Base-by-base conservation (phyloP, 1,284 basidiomycete species). In the Athelia sp. region DNA sequence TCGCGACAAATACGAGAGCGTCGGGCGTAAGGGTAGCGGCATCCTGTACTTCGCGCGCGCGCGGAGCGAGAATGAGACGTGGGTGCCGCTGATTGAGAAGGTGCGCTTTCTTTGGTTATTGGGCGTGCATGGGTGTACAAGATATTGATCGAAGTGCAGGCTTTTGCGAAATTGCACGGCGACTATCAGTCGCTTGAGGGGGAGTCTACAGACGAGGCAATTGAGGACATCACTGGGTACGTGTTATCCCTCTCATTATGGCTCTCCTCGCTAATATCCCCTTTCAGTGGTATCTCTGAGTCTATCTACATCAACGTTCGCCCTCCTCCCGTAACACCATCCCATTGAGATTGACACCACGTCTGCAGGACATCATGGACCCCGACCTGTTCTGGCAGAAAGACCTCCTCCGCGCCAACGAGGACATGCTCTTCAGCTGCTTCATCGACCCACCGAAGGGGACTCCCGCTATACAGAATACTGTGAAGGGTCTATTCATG, bases 131-230 rank as follows among this genome's bases (percentile, higher is more conserved):
- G 26, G 26, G 26, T 29, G 4, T 29, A 13, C 26, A n/a, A n/a
- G n/a, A n/a, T n/a, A n/a, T n/a, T 21, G 9, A n/a, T 40, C 15
- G 68, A 79, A 17, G 78, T 79, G 57, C 79, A 81, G 57, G 78
- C 36, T 8, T 40, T 17, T n/a, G 36, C 36, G 9, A 40, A 40
- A n/a, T n/a, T 40, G n/a, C 36, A 40, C 15, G 36, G 36, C 4
- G 36, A 40, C 19, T 40, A 40, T n/a, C 36, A 40, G 19, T 17
- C 36, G 4, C 19, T 40, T 9, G 15, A 6, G 15, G 36, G 36
- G 36, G 8, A 21, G 9, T 40, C 19, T n/a, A 40, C 36, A 21
- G n/a, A 40, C 19, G 36, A 40, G 36, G 36, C n/a, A 4, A 40
- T 40, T n/a, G 36, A 40, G 15, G 36, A 40, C n/a, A 6, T 40